Base-by-base conservation (phyloP, 2,329 filamentous ascomycete species). In the Neobulgaria alba region DNA sequence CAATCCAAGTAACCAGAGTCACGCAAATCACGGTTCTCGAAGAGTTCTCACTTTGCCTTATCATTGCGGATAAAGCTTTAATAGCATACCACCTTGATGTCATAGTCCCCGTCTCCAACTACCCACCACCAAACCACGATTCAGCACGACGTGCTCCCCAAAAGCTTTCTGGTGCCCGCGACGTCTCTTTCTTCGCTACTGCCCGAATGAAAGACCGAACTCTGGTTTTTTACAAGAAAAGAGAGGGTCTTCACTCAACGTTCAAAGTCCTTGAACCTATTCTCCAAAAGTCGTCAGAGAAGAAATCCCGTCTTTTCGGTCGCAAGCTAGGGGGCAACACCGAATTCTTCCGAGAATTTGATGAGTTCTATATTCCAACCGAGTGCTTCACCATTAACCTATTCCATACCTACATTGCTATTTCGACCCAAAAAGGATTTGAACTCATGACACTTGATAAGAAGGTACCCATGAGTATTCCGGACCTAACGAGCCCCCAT, bases 251-350 rank as follows among this genome's bases (percentile, higher is more conserved):
- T 46, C 86, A 89, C 55, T 95, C 87, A 17, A 94, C 85, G 0
- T 96, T 98, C 73, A 96, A 89, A 66, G 88, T 98, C 10, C 77
- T 98, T 7, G 92, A 98, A 61, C 92, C 92, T 1, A 87, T 98
- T 18, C 85, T 92, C 57, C 89, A 95, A 52, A 95, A 95, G 59
- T 84, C 88, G 1, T 81, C 85, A 0, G 85, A 94, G 57, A 90
- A 85, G 67, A 85, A 82, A 55, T 75, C 79, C 3, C 79, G 86
- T 7, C 61, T 81, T 10, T 80, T 81, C 48, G 72, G 76, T 29
- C 56, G 52, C 45, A 55, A 53, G 26, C 78, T 79, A 49, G 71
- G 73, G 20, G 87, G 87, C 15, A 79, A 76, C 45, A 95, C 90
- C 0, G 92, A 98, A 55, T 90, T 90, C 55, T 98, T 96, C 78